Base-by-base conservation (phyloP, 345 rosid genomes). In the Ceriops zippeliana region DNA sequence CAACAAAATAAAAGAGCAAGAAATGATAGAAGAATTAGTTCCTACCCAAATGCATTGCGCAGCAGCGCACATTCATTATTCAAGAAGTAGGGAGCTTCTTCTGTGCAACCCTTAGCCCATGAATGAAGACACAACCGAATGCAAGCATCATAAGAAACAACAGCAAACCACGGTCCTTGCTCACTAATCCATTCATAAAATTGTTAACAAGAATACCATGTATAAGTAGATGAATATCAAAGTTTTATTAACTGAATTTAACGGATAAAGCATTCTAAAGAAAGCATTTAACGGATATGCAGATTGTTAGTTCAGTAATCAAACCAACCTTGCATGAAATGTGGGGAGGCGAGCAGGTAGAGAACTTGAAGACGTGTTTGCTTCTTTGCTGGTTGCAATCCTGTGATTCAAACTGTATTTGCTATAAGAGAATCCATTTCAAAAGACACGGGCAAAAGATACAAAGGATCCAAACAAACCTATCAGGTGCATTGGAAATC, bases 141-240 rank as follows among this genome's bases (percentile, higher is more conserved):
- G 21, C 78, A 75, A 31, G 73, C 73, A 26, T 75, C 78, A 31
- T 69, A 75, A n/a, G 73, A 69, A 59, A 75, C 63, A 69, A 75
- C 78, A 49, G 73, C 78, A 63, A 38, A 63, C 78, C 78, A 75
- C 22, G 65, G 78, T 42, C 73, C 70, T 58, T 57, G 78, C 21
- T 30, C 46, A 37, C 78, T 75, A 31, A 67, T 53, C 34, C 24
- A 67, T 7, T 27, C 34, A 35, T 0, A 10, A 59, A 17, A 46
- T 37, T 15, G 54, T 42, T 1, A 58, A 49, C 52, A 52, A 22
- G 24, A 52, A 22, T 31, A 62, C 13, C 51, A 42, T 30, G 42
- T 37, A 10, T 26, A 13, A 64, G n/a, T 38, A 63, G 28, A 19
- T 6, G 4, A 62, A n/a, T 21, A 21, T 62, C 19, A 62, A 11